Evolutionary conservation across 2,329 filamentous ascomycete genomes (phyloP).

Genomic region (Alternaria novae-zelandiae): DNA sequence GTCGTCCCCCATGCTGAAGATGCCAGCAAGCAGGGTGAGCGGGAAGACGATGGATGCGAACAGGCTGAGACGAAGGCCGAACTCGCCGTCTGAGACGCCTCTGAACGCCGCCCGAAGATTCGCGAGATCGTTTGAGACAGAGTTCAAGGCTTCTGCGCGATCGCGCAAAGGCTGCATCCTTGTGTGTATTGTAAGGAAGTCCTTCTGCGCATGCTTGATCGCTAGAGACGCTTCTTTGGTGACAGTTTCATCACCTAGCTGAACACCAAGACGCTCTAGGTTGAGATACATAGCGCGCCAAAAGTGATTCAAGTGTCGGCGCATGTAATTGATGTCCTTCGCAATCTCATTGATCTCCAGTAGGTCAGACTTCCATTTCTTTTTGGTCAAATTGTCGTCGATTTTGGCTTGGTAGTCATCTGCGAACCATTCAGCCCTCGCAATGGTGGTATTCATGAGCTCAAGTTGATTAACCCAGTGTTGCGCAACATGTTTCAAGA

Average conservation of each 20-base stretch:
- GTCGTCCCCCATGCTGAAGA: constrained; percentile 13
- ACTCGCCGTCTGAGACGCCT: constrained; percentile 25
- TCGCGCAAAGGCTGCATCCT: constrained; percentile 20
- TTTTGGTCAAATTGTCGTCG: constrained; percentile 6
- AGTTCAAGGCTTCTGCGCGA: constrained; percentile 22
- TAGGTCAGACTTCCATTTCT: constrained; percentile 24
- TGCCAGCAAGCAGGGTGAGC: constrained; percentile 21
- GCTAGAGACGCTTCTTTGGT: too few species aligned
- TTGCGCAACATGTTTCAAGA: neutral
- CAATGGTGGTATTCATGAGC: constrained; percentile 2
- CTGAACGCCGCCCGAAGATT: constrained; percentile 23
- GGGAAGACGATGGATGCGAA: neutral
- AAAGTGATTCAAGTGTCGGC: constrained; percentile 23
- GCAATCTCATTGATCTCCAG: constrained; percentile 13
- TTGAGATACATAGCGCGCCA: constrained; percentile 22
- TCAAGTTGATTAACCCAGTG: constrained; percentile 9
- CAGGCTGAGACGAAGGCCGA: constrained; percentile 11
- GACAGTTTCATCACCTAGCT: neutral
- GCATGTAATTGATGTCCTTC: constrained; percentile 26
- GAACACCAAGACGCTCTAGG: constrained; percentile 9
- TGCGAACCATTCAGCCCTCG: constrained; percentile 18
- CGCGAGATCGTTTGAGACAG: constrained; percentile 22
- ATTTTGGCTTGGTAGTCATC: constrained; percentile 24
- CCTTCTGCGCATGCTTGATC: neutral
- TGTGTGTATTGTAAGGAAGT: constrained; percentile 22